Percentiles rank a stretch among this genome's conserved stretches.
Evolutionary conservation across 2,329 filamentous ascomycete genomes (phyloP).

Genomic region (Biscogniauxia mediterranea): DNA sequence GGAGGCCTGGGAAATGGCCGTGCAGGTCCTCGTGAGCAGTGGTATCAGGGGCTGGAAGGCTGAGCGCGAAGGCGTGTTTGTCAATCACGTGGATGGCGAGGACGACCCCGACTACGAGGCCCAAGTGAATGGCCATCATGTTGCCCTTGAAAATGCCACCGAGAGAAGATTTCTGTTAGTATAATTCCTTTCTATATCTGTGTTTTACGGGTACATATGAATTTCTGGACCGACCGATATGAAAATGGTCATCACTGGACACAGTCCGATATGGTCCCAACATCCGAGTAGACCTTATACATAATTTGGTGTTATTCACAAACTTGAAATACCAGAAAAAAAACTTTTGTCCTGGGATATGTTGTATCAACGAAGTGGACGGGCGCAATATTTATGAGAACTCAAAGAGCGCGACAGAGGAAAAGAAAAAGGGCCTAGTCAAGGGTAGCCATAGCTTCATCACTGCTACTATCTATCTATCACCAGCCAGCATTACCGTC

Average conservation of each 20-base stretch:
- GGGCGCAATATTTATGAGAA: too few species aligned
- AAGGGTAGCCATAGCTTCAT: too few species aligned
- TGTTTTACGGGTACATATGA: not conserved
- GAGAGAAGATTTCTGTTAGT: constrained; percentile 17
- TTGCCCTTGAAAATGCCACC: not conserved
- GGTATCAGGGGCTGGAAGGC: constrained; percentile 42
- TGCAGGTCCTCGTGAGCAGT: constrained; percentile 37
- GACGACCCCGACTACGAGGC: constrained; percentile 3
- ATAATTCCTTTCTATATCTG: constrained; percentile 1
- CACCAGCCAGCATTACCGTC: not conserved
- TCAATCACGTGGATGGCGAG: constrained; percentile 27
- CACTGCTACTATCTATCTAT: too few species aligned
- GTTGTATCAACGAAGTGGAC: too few species aligned
- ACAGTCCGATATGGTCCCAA: not conserved
- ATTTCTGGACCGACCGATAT: not conserved
- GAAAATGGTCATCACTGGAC: not conserved
- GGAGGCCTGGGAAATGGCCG: constrained; percentile 45
- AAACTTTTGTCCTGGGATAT: too few species aligned
- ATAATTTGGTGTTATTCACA: too few species aligned
- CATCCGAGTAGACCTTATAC: too few species aligned
- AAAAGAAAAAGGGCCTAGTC: too few species aligned
- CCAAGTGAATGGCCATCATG: constrained; percentile 18
- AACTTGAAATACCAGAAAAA: too few species aligned
- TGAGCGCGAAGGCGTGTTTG: constrained; percentile 45
- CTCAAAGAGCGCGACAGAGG: too few species aligned